phyloP scores from a whole-genome alignment of 768 basidiomycete species.

The Psilocybe cyanescens region DNA sequence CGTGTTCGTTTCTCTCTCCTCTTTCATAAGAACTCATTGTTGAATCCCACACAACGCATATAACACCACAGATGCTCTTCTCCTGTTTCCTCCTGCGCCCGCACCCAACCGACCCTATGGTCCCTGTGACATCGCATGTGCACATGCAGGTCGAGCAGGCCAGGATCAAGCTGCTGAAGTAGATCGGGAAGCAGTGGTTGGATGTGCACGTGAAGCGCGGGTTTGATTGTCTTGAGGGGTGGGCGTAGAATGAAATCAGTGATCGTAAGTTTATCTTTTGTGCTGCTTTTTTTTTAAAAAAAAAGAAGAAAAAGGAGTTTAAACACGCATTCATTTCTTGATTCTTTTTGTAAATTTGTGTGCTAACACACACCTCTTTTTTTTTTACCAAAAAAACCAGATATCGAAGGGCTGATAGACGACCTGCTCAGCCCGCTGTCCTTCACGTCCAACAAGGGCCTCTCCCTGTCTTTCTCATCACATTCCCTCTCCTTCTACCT shows the following conservation, averaged over 20 bases:
- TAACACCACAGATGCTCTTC: slow-evolving; percentile 54
- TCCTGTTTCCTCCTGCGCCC: slow-evolving; percentile 72
- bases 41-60: slow-evolving; percentile 25
- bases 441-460: slow-evolving; percentile 17
- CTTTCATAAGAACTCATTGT: not conserved
- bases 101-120: slow-evolving; percentile 66
- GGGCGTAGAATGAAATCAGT: slow-evolving; percentile 88
- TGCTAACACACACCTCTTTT: not conserved
- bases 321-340: too few relatives aligned
- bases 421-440: slow-evolving; percentile 58
- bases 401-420: slow-evolving; percentile 78
- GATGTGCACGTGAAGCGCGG: slow-evolving; percentile 73
- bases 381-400: slow-evolving; percentile 37
- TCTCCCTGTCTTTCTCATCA: slow-evolving; percentile 9
- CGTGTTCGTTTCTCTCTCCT: slow-evolving; percentile 3
- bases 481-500: slow-evolving; percentile 6
- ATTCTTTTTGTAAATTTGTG: too few relatives aligned
- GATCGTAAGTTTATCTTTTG: slow-evolving; percentile 55
- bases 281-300: not conserved
- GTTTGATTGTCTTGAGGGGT: slow-evolving; percentile 81
- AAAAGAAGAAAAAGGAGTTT: too few relatives aligned
- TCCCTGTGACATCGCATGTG: slow-evolving; percentile 71
- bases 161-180: slow-evolving; percentile 64
- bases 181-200: slow-evolving; percentile 82
- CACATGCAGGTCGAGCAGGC: slow-evolving; percentile 77